Conservation (phyloP, 169 alveolate species). For the Cryptosporidium meleagridis region DNA sequence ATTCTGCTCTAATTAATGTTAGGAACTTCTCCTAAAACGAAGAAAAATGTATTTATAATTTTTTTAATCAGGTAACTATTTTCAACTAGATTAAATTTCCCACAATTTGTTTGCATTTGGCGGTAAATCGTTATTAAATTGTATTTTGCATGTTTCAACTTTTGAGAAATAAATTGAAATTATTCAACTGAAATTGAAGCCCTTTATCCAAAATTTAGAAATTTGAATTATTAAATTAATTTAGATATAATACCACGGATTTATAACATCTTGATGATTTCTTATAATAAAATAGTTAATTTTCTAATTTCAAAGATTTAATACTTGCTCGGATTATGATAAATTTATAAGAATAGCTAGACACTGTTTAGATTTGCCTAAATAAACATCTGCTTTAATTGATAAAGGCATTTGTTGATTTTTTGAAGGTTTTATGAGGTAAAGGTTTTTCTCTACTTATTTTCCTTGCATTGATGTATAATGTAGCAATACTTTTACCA, state of each 20-base stretch:
- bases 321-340: slow-evolving; percentile 20
- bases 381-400: neutral
- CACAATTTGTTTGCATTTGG: slow-evolving; percentile 15
- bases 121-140: neutral
- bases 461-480: slow-evolving; percentile 43
- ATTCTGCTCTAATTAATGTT: neutral
- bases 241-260: too few species aligned
- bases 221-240: too few species aligned
- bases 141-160: neutral
- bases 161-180: neutral
- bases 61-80: neutral
- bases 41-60: neutral
- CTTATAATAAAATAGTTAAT: neutral
- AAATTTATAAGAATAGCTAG: slow-evolving; percentile 14
- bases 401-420: neutral
- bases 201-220: neutral
- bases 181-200: too few species aligned
- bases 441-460: neutral
- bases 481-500: slow-evolving; percentile 71
- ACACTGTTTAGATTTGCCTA: neutral
- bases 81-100: neutral
- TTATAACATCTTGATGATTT: too few species aligned
- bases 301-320: neutral
- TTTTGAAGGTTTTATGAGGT: neutral
- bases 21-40: neutral